Evolutionary conservation across 2,329 filamentous ascomycete species (phyloP).

Genomic region (Exophiala xenobiotica): DNA sequence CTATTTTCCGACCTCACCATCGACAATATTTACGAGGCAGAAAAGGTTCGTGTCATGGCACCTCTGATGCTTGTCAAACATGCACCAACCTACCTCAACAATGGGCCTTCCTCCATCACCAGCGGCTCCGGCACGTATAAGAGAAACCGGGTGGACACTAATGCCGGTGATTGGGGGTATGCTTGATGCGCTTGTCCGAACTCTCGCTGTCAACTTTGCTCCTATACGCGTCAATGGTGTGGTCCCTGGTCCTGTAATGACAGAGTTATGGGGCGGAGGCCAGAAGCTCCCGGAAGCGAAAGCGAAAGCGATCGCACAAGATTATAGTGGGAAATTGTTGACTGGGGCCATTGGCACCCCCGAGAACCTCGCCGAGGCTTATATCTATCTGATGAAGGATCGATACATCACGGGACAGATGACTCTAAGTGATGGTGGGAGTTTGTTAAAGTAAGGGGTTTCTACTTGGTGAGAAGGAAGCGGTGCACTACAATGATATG

Average conservation of each 20-base stretch:
- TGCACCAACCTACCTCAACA: slow-evolving; percentile 37
- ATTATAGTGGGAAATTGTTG: background rate
- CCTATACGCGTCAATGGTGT: slow-evolving; percentile 47
- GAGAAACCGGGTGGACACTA: slow-evolving; percentile 47
- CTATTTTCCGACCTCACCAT: slow-evolving; percentile 36
- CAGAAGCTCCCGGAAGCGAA: background rate
- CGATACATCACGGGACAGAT: slow-evolving; percentile 38
- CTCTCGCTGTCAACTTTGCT: slow-evolving; percentile 43
- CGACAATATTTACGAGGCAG: slow-evolving; percentile 30
- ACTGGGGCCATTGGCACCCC: slow-evolving; percentile 29
- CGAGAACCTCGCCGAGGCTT: slow-evolving; percentile 45
- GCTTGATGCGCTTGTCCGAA: slow-evolving; percentile 38
- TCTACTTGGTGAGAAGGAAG: too few species aligned
- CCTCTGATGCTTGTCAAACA: slow-evolving; percentile 43
- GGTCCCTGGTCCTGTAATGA: slow-evolving; percentile 42
- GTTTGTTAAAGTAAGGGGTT: too few species aligned
- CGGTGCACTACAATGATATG: too few species aligned
- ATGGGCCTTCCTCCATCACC: slow-evolving; percentile 39
- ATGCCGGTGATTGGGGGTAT: slow-evolving; percentile 32
- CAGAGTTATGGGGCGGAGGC: slow-evolving; percentile 25
- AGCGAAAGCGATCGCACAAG: background rate
- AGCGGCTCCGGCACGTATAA: slow-evolving; percentile 47
- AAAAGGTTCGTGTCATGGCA: slow-evolving; percentile 38
- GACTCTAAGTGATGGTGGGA: slow-evolving; percentile 39
- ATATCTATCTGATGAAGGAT: slow-evolving; percentile 47